Percentiles rank a stretch among this genome's conserved stretches.
Conservation (phyloP, 1,284 basidiomycete genomes). For the Malassezia sympodialis region DNA sequence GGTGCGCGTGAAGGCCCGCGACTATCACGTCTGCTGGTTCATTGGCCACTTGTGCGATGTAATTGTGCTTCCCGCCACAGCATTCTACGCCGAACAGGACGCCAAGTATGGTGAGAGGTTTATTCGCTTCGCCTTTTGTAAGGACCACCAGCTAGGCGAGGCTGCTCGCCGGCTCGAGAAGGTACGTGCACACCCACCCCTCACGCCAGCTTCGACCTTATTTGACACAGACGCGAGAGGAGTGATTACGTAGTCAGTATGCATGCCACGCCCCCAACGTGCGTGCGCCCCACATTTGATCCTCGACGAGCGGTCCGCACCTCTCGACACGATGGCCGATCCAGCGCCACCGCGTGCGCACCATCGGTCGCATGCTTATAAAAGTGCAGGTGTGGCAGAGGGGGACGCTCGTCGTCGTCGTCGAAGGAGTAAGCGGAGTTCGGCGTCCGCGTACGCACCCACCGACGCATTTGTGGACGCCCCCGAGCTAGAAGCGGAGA, state of each 20-base stretch:
- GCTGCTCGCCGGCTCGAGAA: constrained; percentile 30
- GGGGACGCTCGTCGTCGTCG: background rate
- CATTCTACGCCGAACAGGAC: constrained; percentile 34
- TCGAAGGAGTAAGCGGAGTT: background rate
- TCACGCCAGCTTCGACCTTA: constrained; percentile 3
- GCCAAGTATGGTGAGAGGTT: constrained; percentile 28
- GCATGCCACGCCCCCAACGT: background rate
- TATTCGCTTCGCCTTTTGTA: constrained; percentile 43
- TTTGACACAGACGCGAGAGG: background rate
- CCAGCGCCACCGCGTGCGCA: background rate
- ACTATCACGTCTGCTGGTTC: constrained; percentile 62
- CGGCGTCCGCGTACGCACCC: background rate
- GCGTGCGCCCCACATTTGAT: background rate
- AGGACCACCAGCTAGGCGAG: constrained; percentile 35
- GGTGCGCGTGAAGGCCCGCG: constrained; percentile 70
- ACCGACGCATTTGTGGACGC: background rate
- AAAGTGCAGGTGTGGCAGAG: background rate
- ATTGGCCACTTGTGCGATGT: constrained; percentile 44
- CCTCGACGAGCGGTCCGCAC: background rate
- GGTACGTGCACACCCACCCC: constrained; percentile 15
- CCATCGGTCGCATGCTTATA: background rate
- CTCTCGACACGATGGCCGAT: background rate
- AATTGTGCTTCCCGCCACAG: constrained; percentile 41
- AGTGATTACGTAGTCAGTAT: background rate
- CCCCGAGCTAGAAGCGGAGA: background rate